A percentile compares a stretch with the other conserved stretches of the same genome.
Conservation (phyloP, 805 yeast genomes). For the Lipomyces chichibuensis region DNA sequence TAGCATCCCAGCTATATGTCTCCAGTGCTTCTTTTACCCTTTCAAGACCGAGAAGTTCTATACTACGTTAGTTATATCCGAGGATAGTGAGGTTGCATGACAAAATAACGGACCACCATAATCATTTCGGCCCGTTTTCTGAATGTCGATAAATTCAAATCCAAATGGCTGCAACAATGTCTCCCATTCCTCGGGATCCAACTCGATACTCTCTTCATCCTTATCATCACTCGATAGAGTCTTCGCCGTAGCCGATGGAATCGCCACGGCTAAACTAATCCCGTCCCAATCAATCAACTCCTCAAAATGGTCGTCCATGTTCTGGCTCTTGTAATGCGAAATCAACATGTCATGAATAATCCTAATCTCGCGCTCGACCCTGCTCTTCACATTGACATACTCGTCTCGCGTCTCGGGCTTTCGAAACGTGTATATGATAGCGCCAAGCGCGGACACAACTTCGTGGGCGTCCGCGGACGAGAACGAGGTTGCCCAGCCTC, state of each 20-base stretch:
- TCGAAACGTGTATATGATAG: constrained; percentile 44
- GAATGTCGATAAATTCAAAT: constrained; percentile 39
- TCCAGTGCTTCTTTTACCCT: constrained; percentile 42
- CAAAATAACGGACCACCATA: constrained; percentile 27
- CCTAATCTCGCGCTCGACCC: constrained; percentile 24
- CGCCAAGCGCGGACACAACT: constrained; percentile 45
- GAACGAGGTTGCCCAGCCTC: constrained; percentile 44
- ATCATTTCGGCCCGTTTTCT: constrained; percentile 25
- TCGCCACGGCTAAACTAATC: constrained; percentile 32
- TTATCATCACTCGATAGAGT: neutral
- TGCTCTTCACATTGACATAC: constrained; percentile 17
- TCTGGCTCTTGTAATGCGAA: constrained; percentile 12
- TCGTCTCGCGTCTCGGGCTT: constrained; percentile 22
- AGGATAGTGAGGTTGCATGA: neutral
- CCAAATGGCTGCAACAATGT: constrained; percentile 34
- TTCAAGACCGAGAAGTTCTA: constrained; percentile 37
- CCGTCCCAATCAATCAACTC: constrained; percentile 34
- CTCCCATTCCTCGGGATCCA: constrained; percentile 34
- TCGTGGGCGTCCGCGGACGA: constrained; percentile 44
- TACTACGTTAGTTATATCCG: neutral
- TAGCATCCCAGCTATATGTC: constrained; percentile 26
- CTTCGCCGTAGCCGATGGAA: constrained; percentile 6
- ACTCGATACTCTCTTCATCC: constrained; percentile 4
- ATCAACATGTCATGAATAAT: constrained; percentile 23
- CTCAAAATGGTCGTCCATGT: constrained; percentile 35